Conservation (phyloP, 2,329 filamentous ascomycete species). For the Pseudopyricularia cyperi region DNA sequence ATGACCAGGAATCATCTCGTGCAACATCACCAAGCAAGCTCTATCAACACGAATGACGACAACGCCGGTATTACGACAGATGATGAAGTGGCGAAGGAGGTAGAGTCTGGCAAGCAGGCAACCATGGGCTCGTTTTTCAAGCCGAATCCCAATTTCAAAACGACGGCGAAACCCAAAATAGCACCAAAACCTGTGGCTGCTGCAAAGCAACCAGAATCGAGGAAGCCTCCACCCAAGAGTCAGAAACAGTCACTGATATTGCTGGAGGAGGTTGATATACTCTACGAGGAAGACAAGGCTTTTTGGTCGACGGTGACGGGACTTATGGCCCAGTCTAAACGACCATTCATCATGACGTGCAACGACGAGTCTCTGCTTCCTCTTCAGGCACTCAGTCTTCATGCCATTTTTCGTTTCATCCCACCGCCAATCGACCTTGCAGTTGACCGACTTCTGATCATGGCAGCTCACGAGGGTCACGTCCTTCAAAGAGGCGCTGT, state of each 20-base stretch:
- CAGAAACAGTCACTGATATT: conserved; percentile 94
- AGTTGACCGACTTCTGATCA: conserved; percentile 65
- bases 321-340: conserved; percentile 72
- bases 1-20: conserved; percentile 96
- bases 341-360: conserved; percentile 91
- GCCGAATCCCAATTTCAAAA: conserved; percentile 15
- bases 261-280: conserved; percentile 82
- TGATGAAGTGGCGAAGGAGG: conserved; percentile 39
- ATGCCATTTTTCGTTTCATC: conserved; percentile 71
- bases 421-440: conserved; percentile 53
- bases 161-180: conserved; percentile 10
- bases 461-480: conserved; percentile 86
- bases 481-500: conserved; percentile 56
- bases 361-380: conserved; percentile 82
- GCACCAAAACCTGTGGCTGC: conserved; percentile 10
- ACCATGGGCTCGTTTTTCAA: conserved; percentile 77
- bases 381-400: conserved; percentile 57
- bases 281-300: conserved; percentile 91
- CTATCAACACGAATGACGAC: conserved; percentile 12
- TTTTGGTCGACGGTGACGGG: conserved; percentile 78
- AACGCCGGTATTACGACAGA: conserved; percentile 18
- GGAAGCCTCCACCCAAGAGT: conserved; percentile 24
- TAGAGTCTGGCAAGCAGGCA: conserved; percentile 59
- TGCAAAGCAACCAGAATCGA: conserved; percentile 16
- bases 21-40: conserved; percentile 27